Base-by-base conservation (phyloP, 2,329 filamentous ascomycete genomes). In the Cytospora mali region DNA sequence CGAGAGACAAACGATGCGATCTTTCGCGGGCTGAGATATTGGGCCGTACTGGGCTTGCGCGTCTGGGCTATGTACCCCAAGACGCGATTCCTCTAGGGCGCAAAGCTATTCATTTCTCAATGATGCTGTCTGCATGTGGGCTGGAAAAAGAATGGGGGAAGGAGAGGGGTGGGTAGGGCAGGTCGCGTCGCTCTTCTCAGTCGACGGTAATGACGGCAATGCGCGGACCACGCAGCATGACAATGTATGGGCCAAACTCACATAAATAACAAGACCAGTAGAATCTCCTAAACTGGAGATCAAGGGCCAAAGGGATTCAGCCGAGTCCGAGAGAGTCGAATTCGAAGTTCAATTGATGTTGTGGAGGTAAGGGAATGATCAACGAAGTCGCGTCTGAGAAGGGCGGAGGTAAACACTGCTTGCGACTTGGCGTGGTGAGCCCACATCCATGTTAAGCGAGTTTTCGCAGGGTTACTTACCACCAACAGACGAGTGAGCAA, bases 21-120 rank as follows among this genome's bases (percentile, higher is more conserved):
- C 31, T 61, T 61, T 25, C 58, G 62, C 21, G 58, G 53, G 58
- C 52, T 61, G 31, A 64, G 39, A 42, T 61, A 64, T 54, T 61
- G 58, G 53, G 62, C 62, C 62, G 58, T 61, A 14, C 57, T 64
- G 52, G 48, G 57, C 42, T 59, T 6, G 42, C 61, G 61, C 50
- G 52, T 59, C 61, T 62, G 49, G 58, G 56, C 39, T 54, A 31
- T 52, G 16, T 23, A 28, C 50, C 61, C 61, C 61, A 49, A 54
- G 61, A 62, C 55, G 55, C 55, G 46, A 39, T 29, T 59, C 42
- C 25, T 18, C 35, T 33, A 60, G n/a, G 51, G 33, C 27, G 61
- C 31, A 55, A 52, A 60, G 33, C 56, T 60, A 42, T 46, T n/a
- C 28, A 49, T 23, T 55, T 28, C 23, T 63, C 51, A 59, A 54